Percentiles rank a stretch among this genome's conserved stretches.
phyloP scores from a whole-genome alignment of 2,329 filamentous ascomycete species.

The Penicillium janthinellum region DNA sequence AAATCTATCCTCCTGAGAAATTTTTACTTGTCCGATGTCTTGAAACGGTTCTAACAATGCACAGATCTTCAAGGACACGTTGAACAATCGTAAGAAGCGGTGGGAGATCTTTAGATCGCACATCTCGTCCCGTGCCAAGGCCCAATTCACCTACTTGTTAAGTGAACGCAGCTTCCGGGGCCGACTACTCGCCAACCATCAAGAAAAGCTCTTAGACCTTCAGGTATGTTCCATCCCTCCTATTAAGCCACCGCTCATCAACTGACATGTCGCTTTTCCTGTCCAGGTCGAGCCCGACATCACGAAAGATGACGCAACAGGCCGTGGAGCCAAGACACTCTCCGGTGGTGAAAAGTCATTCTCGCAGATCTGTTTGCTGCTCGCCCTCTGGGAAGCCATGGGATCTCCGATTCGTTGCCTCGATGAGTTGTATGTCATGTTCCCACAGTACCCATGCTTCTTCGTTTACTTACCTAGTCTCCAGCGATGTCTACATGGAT shows the following conservation, averaged over 20 bases:
- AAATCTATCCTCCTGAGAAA: conserved; percentile 5
- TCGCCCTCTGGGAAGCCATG: conserved; percentile 97
- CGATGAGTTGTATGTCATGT: conserved; percentile 73
- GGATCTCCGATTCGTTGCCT: conserved; percentile 91
- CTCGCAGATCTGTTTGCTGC: conserved; percentile 88
- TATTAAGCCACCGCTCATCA: conserved; percentile 9
- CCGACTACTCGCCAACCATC: conserved; percentile 75
- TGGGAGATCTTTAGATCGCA: conserved; percentile 81
- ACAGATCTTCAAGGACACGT: conserved; percentile 59
- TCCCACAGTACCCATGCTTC: neutral
- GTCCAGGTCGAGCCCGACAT: conserved; percentile 64
- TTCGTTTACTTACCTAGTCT: conserved; percentile 11
- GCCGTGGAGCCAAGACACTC: conserved; percentile 84
- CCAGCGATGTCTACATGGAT: conserved; percentile 94
- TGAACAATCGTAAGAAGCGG: conserved; percentile 69
- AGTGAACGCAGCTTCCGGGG: conserved; percentile 89
- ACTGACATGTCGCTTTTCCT: neutral
- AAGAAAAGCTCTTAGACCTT: conserved; percentile 72
- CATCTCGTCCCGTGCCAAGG: conserved; percentile 83
- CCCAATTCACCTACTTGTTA: conserved; percentile 84
- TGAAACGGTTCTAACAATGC: conserved; percentile 8
- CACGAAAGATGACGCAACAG: conserved; percentile 68
- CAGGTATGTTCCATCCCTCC: conserved; percentile 53
- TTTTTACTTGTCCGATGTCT: neutral
- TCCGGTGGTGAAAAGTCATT: conserved; percentile 98